A percentile compares a stretch with the other conserved stretches of the same genome.
phyloP scores from a whole-genome alignment of 2,329 filamentous ascomycete species.

The Phaeosphaeriaceae sp. region DNA sequence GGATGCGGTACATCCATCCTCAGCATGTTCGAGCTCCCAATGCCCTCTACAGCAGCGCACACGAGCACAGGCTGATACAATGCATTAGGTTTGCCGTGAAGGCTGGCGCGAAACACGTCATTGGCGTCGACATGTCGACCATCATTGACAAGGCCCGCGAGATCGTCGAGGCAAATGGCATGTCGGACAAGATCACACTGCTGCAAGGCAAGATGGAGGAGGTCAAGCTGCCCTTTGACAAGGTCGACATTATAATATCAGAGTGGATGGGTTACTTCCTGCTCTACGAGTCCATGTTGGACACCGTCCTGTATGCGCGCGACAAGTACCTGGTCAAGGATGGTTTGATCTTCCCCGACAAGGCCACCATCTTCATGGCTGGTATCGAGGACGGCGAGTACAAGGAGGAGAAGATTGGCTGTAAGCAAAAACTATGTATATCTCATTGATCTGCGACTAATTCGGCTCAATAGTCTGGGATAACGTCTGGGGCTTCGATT shows the following conservation, averaged over 20 bases:
- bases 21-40: conserved; percentile 78
- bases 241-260: conserved; percentile 99
- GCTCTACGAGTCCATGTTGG: conserved; percentile 98
- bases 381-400: conserved; percentile 99
- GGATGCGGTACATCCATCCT: conserved; percentile 97
- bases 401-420: conserved; percentile 99
- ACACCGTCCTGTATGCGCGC: conserved; percentile 95
- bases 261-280: conserved; percentile 99
- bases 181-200: conserved; percentile 95
- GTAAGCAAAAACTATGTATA: conserved; percentile 55
- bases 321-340: conserved; percentile 88
- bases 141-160: conserved; percentile 98
- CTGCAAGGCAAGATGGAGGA: conserved; percentile 99
- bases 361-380: conserved; percentile 95
- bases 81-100: conserved; percentile 86
- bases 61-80: conserved; percentile 28
- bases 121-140: conserved; percentile 99
- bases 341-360: conserved; percentile 97
- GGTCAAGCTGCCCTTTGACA: conserved; percentile 87
- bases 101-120: conserved; percentile 97
- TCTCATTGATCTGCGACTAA: conserved; percentile 1
- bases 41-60: conserved; percentile 10
- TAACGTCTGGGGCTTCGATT: conserved; percentile 98
- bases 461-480: conserved; percentile 79
- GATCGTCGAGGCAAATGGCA: conserved; percentile 90